Evolutionary conservation across 768 basidiomycete species (phyloP).

Genomic region (Suillus bovinus): DNA sequence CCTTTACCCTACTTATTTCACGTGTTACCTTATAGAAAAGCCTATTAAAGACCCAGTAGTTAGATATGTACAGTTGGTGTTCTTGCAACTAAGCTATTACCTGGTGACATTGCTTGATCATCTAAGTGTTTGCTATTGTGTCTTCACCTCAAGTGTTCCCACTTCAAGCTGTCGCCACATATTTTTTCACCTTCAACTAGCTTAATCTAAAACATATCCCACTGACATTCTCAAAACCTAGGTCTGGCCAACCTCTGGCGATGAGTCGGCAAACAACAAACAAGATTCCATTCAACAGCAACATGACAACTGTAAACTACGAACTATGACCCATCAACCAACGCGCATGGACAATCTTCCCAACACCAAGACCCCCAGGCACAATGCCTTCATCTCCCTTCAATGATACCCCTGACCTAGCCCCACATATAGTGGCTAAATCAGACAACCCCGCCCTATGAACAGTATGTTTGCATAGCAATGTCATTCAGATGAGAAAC

Average conservation of each 20-base stretch:
- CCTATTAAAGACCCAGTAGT: too few relatives aligned
- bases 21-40: too few relatives aligned
- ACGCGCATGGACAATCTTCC: not conserved
- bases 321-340: not conserved
- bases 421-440: fast-evolving
- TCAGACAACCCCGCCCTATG: not conserved
- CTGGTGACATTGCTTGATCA: too few relatives aligned
- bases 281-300: too few relatives aligned
- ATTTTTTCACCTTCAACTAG: not conserved
- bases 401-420: not conserved
- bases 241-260: not conserved
- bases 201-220: not conserved
- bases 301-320: not conserved
- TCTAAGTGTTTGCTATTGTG: too few relatives aligned
- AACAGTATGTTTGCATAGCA: fast-evolving
- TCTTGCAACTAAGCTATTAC: too few relatives aligned
- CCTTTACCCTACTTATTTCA: too few relatives aligned
- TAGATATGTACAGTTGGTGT: too few relatives aligned
- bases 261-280: not conserved
- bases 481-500: not conserved
- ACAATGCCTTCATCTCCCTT: too few relatives aligned
- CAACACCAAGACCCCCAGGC: not conserved
- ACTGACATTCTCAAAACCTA: not conserved
- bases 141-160: too few relatives aligned
- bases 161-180: too few relatives aligned